These are phyloP conservation scores for Fusarium beomiforme DNA, from an alignment of 2,329 filamentous ascomycete species.

Conservation along the genomic window DNA sequence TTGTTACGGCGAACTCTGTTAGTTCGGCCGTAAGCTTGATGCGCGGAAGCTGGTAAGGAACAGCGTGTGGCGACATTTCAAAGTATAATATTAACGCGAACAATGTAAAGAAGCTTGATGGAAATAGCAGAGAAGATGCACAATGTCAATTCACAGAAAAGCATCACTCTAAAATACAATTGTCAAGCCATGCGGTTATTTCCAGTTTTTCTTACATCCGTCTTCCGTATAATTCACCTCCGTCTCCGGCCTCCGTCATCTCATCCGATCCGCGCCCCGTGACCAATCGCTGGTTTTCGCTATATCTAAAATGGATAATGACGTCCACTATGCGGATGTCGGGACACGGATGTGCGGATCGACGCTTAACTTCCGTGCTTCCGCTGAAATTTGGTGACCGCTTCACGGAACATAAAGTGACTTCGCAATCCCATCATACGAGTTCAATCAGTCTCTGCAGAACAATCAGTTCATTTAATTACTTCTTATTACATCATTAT, in stretches of 20 bases:
- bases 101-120: background rate
- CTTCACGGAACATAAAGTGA: conserved; percentile 42
- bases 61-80: conserved; percentile 56
- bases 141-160: background rate
- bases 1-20: conserved; percentile 51
- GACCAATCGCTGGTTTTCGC: conserved; percentile 13
- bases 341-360: conserved; percentile 48
- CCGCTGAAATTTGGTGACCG: conserved; percentile 9
- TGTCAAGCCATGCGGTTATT: background rate
- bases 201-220: background rate
- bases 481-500: background rate
- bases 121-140: background rate
- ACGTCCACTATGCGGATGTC: conserved; percentile 23
- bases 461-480: background rate
- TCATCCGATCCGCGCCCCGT: conserved; percentile 6
- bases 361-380: conserved; percentile 4
- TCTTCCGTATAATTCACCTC: conserved; percentile 17
- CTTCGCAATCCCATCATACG: conserved; percentile 43
- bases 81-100: too few relatives aligned
- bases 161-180: conserved; percentile 22
- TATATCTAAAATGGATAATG: conserved; percentile 34
- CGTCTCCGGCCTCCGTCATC: conserved; percentile 4
- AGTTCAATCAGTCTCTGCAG: conserved; percentile 9
- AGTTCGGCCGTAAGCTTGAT: conserved; percentile 43
- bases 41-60: conserved; percentile 35